phyloP scores from a whole-genome alignment of 768 basidiomycete genomes.

The Nidula microcarpa region DNA sequence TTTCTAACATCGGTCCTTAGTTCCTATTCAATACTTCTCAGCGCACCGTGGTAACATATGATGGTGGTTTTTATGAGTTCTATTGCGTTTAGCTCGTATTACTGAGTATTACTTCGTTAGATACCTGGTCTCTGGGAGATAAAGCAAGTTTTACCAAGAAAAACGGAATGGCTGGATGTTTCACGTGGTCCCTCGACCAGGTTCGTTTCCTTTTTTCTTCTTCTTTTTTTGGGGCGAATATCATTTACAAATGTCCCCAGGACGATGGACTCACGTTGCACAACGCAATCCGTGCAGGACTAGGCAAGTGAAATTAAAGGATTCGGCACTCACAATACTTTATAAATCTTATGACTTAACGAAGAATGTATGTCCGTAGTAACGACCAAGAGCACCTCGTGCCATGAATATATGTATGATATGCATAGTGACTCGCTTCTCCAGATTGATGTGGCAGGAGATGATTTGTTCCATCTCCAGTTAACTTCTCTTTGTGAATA shows the following conservation, averaged over 20 bases:
- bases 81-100: neutral
- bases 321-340: too few relatives aligned
- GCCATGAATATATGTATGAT: too few relatives aligned
- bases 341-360: too few relatives aligned
- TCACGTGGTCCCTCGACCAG: conserved; percentile 55
- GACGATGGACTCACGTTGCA: conserved; percentile 43
- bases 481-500: too few relatives aligned
- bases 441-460: too few relatives aligned
- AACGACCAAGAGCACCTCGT: too few relatives aligned
- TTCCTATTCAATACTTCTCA: conserved; percentile 44
- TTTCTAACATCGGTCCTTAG: conserved; percentile 12
- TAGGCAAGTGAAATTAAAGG: conserved; percentile 17
- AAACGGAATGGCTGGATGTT: conserved; percentile 50
- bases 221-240: neutral
- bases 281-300: conserved; percentile 36
- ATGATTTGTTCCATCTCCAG: too few relatives aligned
- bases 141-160: conserved; percentile 56
- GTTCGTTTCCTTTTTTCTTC: conserved; percentile 19
- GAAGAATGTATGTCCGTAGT: too few relatives aligned
- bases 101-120: conserved; percentile 9
- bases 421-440: too few relatives aligned
- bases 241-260: conserved; percentile 14
- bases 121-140: conserved; percentile 38
- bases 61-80: conserved; percentile 39
- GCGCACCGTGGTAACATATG: conserved; percentile 66